These are phyloP conservation scores for Fraxinus latifolia DNA, from an alignment of 305 asterid species.

Conservation along the genomic window DNA sequence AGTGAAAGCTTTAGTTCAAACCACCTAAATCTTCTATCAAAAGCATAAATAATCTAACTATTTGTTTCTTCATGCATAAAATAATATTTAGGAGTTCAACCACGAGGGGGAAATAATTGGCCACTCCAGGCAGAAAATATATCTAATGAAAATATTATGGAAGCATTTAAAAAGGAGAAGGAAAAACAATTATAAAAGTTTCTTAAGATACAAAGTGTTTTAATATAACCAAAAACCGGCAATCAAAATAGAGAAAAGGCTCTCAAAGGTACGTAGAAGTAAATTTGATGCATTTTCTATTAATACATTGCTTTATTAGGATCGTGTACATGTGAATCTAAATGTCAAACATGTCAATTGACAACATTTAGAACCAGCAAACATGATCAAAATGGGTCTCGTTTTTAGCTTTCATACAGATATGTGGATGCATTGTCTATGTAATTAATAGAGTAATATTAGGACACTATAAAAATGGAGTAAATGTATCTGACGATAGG, in stretches of 20 bases:
- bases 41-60: neutral
- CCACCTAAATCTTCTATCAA: constrained; percentile 8
- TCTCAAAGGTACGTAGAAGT: neutral
- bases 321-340: neutral
- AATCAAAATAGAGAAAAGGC: neutral
- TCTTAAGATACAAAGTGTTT: neutral
- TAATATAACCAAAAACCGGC: neutral
- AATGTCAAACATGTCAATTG: neutral
- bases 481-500: neutral
- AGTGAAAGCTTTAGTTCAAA: neutral
- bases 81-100: neutral
- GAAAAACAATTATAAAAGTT: neutral
- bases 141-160: neutral
- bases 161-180: neutral
- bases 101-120: neutral
- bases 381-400: neutral
- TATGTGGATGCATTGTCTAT: neutral
- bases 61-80: neutral
- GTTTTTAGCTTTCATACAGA: neutral
- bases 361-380: neutral
- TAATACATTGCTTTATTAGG: neutral
- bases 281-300: neutral
- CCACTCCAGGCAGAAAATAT: neutral
- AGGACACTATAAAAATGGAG: neutral
- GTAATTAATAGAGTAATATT: neutral